Evolutionary conservation across 768 basidiomycete species (phyloP).

Genomic region (Lentinula sp.): DNA sequence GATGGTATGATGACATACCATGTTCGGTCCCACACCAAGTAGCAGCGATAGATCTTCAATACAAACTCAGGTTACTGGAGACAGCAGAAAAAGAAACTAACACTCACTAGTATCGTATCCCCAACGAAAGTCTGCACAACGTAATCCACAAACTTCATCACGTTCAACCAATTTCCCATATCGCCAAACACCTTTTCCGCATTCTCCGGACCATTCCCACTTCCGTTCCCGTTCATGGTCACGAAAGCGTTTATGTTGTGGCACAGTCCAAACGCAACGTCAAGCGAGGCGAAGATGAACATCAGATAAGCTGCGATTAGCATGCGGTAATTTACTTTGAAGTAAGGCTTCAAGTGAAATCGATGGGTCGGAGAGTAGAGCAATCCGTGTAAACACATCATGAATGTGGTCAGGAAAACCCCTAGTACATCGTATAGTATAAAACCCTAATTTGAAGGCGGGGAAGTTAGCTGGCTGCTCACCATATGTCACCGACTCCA

Average conservation of each 20-base stretch:
- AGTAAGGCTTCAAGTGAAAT: slow-evolving; percentile 18
- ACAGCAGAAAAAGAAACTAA: neutral
- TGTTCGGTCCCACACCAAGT: slow-evolving; percentile 25
- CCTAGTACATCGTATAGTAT: slow-evolving; percentile 12
- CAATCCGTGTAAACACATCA: slow-evolving; percentile 23
- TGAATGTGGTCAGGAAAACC: slow-evolving; percentile 30
- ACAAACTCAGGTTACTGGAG: neutral
- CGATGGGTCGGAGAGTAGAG: slow-evolving; percentile 20
- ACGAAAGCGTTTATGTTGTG: slow-evolving; percentile 38
- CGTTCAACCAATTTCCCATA: slow-evolving; percentile 32
- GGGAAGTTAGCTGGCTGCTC: slow-evolving; percentile 6
- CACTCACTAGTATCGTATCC: slow-evolving; percentile 34
- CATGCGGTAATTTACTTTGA: slow-evolving; percentile 26
- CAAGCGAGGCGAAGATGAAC: slow-evolving; percentile 32
- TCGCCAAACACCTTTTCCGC: slow-evolving; percentile 26
- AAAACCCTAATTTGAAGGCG: neutral
- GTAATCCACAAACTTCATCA: slow-evolving; percentile 35
- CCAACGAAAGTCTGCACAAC: slow-evolving; percentile 36
- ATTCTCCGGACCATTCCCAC: slow-evolving; percentile 1
- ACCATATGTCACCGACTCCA: slow-evolving; percentile 34
- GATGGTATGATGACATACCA: slow-evolving; percentile 25
- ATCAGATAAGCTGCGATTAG: slow-evolving; percentile 29
- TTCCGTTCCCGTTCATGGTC: slow-evolving; percentile 13
- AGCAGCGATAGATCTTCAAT: slow-evolving; percentile 30
- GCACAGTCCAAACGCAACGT: slow-evolving; percentile 33